Evolutionary conservation across 139 green algal species (phyloP).

Genomic region (Chlamydomonas sp.): DNA sequence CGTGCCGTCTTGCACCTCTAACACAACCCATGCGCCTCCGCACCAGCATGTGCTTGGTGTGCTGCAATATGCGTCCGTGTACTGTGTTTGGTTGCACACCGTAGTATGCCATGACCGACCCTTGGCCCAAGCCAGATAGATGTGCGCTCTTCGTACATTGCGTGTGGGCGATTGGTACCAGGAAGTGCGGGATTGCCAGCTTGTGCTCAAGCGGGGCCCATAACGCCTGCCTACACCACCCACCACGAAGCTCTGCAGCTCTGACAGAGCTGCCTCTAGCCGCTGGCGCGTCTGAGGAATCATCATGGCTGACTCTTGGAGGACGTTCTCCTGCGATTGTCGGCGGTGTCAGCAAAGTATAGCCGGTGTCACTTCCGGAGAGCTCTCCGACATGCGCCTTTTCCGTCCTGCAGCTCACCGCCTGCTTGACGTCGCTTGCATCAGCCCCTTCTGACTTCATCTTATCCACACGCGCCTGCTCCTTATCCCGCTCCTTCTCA

Average conservation of each 20-base stretch:
- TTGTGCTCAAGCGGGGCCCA: too few species aligned
- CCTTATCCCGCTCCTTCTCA: constrained; percentile 74
- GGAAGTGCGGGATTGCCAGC: background rate
- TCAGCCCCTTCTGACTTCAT: constrained; percentile 78
- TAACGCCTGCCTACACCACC: constrained; percentile 4
- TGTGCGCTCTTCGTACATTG: background rate
- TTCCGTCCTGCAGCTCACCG: constrained; percentile 56
- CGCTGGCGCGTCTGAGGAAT: constrained; percentile 85
- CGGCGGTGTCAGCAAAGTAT: background rate
- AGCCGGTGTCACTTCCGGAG: background rate
- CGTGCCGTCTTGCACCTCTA: too few species aligned
- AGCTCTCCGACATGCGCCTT: background rate
- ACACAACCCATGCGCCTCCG: too few species aligned
- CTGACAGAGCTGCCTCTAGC: constrained; percentile 75
- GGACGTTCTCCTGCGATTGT: constrained; percentile 83
- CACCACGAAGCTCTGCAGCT: constrained; percentile 80
- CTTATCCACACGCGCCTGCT: constrained; percentile 75
- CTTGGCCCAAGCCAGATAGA: background rate
- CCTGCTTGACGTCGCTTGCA: constrained; percentile 85
- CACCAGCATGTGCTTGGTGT: too few species aligned
- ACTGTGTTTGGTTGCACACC: background rate
- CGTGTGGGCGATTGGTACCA: background rate
- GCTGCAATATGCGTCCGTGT: background rate
- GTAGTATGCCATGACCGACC: too few species aligned
- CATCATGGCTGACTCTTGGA: constrained; percentile 89